Conservation (phyloP, 441 rosid genomes). For the Gossypium gossypioides region DNA sequence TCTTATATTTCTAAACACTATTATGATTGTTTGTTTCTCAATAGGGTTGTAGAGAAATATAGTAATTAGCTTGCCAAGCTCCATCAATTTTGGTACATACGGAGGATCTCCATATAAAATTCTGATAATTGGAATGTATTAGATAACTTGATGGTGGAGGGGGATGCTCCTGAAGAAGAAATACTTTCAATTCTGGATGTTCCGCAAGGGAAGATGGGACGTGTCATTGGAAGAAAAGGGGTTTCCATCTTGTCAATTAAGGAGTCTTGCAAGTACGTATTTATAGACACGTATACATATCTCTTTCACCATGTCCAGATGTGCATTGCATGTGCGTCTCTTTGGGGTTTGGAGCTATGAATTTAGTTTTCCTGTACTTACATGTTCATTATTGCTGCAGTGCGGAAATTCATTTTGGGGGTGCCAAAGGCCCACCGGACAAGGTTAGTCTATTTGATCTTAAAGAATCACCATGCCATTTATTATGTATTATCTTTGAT, state of each 20-base stretch:
- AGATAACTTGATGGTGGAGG: conserved; percentile 43
- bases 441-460: conserved; percentile 25
- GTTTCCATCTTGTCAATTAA: conserved; percentile 65
- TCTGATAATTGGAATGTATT: background rate
- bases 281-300: background rate
- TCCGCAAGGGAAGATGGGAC: conserved; percentile 87
- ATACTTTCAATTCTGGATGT: conserved; percentile 71
- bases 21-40: background rate
- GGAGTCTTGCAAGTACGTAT: conserved; percentile 72
- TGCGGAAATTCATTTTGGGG: conserved; percentile 75
- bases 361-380: conserved; percentile 10
- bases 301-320: conserved; percentile 2
- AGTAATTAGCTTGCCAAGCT: background rate
- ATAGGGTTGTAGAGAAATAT: background rate
- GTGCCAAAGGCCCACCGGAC: conserved; percentile 77
- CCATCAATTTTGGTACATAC: background rate
- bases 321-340: background rate
- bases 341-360: background rate
- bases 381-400: conserved; percentile 30
- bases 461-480: conserved; percentile 10
- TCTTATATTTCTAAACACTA: background rate
- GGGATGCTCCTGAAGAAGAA: conserved; percentile 53
- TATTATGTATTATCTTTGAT: background rate
- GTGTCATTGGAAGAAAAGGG: conserved; percentile 76
- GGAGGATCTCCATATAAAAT: background rate